Base-by-base conservation (phyloP, 1,284 basidiomycete genomes). In the Austroboletus novae-zelandiae region DNA sequence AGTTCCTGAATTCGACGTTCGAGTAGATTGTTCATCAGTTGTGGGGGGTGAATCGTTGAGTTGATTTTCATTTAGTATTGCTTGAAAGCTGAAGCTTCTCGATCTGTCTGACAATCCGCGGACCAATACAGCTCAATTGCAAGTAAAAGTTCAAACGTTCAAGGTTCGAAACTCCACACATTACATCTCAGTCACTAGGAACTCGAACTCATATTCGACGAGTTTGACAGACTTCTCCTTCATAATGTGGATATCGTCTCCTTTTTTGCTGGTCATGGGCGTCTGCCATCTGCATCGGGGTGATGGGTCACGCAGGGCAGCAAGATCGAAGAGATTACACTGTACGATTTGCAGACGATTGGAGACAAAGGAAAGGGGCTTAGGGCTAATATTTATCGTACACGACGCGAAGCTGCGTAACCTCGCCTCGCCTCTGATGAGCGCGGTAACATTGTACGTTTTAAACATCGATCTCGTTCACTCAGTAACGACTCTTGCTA, bases 191-290 rank as follows among this genome's bases (percentile, higher is more conserved):
- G 25, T 27, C 25, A 4, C 25, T 7, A 27, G 25, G 25, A 7
- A 27, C 5, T 27, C 3, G 25, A 27, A 27, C 25, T 67, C 51
- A 82, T 86, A 44, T 73, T 83, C 48, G 30, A 27, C 0, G 31
- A 70, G 74, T 56, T 70, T 55, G 2, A 78, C 80, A 56, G 64
- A 2, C 81, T 84, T 57, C 69, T 86, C n/a, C 61, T 79, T 47
- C 72, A 76, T 54, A 84, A 86, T 52, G 60, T 71, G 3, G 63
- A 67, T 23, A 80, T 86, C 18, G 49, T 86, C 42, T 69, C 85
- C 51, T 86, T 79, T 58, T 86, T 81, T 58, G 80, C 84, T 10
- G 83, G 84, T 6, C 83, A 85, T 59, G 84, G 84, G 4, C 77
- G 75, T 53, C 71, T 62, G 36, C 56, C 77, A 8, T 59, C 64